A percentile compares a stretch with the other conserved stretches of the same genome.
Evolutionary conservation across 495 filamentous ascomycete genomes (phyloP).

Genomic region (Aspergillus sparsus): DNA sequence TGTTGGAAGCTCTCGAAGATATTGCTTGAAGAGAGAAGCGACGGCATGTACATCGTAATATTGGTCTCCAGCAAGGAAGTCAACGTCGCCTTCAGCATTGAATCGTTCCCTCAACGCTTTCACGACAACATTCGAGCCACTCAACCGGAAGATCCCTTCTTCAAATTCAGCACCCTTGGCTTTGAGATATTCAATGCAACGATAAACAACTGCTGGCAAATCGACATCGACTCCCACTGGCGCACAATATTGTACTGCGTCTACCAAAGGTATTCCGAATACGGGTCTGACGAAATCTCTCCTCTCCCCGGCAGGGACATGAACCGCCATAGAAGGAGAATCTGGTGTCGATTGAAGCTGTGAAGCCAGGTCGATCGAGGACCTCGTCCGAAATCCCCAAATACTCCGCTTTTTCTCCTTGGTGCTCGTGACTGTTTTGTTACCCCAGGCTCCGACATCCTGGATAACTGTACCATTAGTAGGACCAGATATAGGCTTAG

Average conservation of each 20-base stretch:
- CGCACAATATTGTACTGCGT: constrained; percentile 79
- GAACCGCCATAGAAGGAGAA: constrained; percentile 33
- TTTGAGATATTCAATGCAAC: constrained; percentile 91
- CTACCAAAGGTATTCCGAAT: constrained; percentile 83
- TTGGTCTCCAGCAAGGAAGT: constrained; percentile 77
- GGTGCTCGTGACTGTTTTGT: constrained; percentile 53
- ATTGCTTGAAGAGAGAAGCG: constrained; percentile 90
- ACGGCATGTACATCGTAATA: constrained; percentile 97
- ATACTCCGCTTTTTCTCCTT: constrained; percentile 93
- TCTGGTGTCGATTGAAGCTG: constrained; percentile 42
- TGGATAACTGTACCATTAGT: constrained; percentile 85
- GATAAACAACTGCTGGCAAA: constrained; percentile 93
- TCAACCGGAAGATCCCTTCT: constrained; percentile 95
- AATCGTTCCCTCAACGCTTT: constrained; percentile 88
- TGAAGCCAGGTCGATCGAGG: constrained; percentile 58
- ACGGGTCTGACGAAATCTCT: constrained; percentile 66
- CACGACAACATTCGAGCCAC: constrained; percentile 91
- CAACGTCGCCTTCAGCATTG: constrained; percentile 91
- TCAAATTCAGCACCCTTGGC: constrained; percentile 79
- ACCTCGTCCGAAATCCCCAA: constrained; percentile 80
- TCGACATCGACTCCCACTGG: constrained; percentile 70
- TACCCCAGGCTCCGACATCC: constrained; percentile 85
- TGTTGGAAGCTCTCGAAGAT: constrained; percentile 86
- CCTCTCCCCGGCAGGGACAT: constrained; percentile 44
- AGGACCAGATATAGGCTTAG: constrained; percentile 79